Evolutionary conservation across 768 basidiomycete genomes (phyloP), one percentile per base, ranked within the genome.

Genomic region (Filobasidium floriforme): DNA sequence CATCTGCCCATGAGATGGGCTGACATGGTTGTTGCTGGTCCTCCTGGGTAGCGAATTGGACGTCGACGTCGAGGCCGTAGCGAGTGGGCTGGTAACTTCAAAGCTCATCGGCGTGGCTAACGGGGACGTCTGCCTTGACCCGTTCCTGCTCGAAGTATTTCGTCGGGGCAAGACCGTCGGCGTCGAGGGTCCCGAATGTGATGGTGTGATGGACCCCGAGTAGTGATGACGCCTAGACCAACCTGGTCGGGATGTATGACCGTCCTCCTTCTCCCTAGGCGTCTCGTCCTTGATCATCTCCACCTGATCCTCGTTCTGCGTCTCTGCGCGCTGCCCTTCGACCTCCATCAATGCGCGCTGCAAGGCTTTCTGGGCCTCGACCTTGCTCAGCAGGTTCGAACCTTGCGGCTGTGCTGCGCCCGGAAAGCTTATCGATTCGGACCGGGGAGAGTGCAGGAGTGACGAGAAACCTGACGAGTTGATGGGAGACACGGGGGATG

Each of bases 401-500:
- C 46, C 46, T 12, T 15, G 46, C 46, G 46, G 14, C 18, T 49
- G 46, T 57, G 7, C 54, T 2, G 22, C 24, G 24, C 19, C 46
- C 4, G 46, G 46, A 19, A 51, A 51, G 46, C 46, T 51, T 3
- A 51, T 19, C 5, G 46, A 51, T 51, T 51, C 19, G 15, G 54
- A 22, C 29, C 54, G 19, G 24, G 54, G 54, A 15, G 54, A 57
- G 24, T 57, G 54, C 7, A 57, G 22, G 63, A 62, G 41, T 46
- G 55, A 29, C 65, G 57, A 62, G 65, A 63, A 18, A 37, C 55
- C 70, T 61, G 64, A 65, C 37, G 46, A 51, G 52, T n/a, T 40
- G 52, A 49, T 46, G 64, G 76, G 76, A 22, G 70, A 62, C 1
- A 73, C 9, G 6, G 75, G 73, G 6, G 75, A 73, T 22, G 71